These are phyloP conservation scores for Epichloe gansuensis DNA, from an alignment of 2,329 filamentous ascomycete genomes.

Conservation along the genomic window DNA sequence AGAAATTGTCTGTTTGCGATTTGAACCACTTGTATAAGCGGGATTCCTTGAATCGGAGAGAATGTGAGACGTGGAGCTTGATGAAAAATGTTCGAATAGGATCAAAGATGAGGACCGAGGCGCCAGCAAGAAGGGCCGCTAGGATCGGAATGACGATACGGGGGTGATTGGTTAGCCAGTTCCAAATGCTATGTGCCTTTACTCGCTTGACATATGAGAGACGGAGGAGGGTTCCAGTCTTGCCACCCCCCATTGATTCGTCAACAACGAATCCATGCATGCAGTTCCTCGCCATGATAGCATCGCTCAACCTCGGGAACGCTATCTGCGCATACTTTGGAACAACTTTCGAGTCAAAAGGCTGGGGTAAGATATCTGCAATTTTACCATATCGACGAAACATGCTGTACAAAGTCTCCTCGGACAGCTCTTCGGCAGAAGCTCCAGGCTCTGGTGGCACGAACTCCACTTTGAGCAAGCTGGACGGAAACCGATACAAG, in stretches of 20 bases:
- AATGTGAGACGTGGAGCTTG: slow-evolving; percentile 70
- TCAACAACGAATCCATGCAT: slow-evolving; percentile 70
- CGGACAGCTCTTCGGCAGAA: slow-evolving; percentile 63
- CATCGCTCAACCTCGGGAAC: slow-evolving; percentile 59
- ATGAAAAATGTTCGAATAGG: slow-evolving; percentile 91
- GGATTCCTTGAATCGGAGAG: slow-evolving; percentile 62
- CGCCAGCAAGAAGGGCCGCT: slow-evolving; percentile 66
- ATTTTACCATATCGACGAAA: slow-evolving; percentile 89
- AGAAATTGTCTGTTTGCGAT: slow-evolving; percentile 46
- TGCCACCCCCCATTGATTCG: slow-evolving; percentile 63
- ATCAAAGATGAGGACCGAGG: slow-evolving; percentile 84
- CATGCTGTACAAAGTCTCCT: slow-evolving; percentile 75
- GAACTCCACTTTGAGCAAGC: slow-evolving; percentile 71
- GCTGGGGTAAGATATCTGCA: slow-evolving; percentile 68
- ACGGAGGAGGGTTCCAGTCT: slow-evolving; percentile 61
- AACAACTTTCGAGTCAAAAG: slow-evolving; percentile 71
- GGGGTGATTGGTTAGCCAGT: slow-evolving; percentile 79
- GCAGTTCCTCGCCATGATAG: slow-evolving; percentile 84
- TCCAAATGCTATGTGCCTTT: slow-evolving; percentile 67
- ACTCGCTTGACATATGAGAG: slow-evolving; percentile 72
- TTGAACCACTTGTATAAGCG: slow-evolving; percentile 70
- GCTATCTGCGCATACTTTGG: slow-evolving; percentile 72
- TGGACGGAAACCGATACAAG: slow-evolving; percentile 67
- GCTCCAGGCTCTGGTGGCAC: slow-evolving; percentile 58
- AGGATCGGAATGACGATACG: slow-evolving; percentile 74